Evolutionary conservation across 495 filamentous ascomycete genomes (phyloP).

Genomic region (Aspergillus funiculosus): DNA sequence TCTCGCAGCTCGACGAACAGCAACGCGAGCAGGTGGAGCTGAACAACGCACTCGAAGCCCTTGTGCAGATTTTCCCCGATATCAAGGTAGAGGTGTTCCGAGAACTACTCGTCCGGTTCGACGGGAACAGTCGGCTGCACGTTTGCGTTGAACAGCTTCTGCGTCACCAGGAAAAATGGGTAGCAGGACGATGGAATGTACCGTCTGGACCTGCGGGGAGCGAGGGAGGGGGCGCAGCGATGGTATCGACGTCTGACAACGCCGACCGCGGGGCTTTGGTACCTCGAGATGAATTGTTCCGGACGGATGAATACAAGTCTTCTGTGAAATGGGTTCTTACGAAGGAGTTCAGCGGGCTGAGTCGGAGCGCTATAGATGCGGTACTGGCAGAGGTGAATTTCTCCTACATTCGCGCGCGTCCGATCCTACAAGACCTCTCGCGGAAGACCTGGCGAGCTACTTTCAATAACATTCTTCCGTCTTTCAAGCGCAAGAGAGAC

Average conservation of each 20-base stretch:
- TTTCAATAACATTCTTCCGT: conserved; percentile 65
- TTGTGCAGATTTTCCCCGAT: conserved; percentile 79
- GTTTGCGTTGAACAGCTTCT: conserved; percentile 81
- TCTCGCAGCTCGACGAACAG: conserved; percentile 26
- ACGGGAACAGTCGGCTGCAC: conserved; percentile 74
- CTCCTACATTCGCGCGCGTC: conserved; percentile 72
- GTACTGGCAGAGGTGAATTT: conserved; percentile 90
- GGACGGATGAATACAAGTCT: conserved; percentile 63
- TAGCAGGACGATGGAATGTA: conserved; percentile 66
- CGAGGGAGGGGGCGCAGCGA: conserved; percentile 19
- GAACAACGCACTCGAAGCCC: conserved; percentile 64
- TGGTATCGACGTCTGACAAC: not conserved
- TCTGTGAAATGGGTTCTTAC: conserved; percentile 56
- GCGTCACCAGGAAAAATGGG: conserved; percentile 68
- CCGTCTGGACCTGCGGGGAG: conserved; percentile 24
- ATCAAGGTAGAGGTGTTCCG: conserved; percentile 87
- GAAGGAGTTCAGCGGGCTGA: conserved; percentile 80
- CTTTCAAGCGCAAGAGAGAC: conserved; percentile 57
- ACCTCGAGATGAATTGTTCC: conserved; percentile 65
- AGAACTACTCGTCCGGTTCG: conserved; percentile 75
- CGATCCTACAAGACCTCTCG: conserved; percentile 66
- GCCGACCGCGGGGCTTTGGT: conserved; percentile 35
- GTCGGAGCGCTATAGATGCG: conserved; percentile 72
- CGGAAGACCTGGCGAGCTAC: conserved; percentile 82
- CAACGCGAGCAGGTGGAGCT: conserved; percentile 54